phyloP scores from a whole-genome alignment of 2,329 filamentous ascomycete genomes.

The Xylariaceae sp. region DNA sequence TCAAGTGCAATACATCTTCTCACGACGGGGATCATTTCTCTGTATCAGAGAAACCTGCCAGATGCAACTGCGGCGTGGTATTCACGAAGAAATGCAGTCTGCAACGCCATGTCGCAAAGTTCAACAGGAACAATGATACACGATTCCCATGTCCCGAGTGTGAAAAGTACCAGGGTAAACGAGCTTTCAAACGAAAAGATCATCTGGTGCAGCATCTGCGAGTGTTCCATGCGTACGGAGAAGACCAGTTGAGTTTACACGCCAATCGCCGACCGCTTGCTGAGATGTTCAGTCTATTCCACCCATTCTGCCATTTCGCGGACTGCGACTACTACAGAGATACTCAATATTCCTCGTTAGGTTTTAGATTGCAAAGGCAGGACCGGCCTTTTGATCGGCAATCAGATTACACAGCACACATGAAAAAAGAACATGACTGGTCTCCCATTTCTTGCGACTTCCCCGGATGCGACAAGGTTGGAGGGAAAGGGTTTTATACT shows the following conservation, averaged over 20 bases:
- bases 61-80: too few relatives aligned
- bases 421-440: slow-evolving; percentile 17
- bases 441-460: slow-evolving; percentile 12
- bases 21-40: too few relatives aligned
- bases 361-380: background rate
- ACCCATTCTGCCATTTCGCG: slow-evolving; percentile 5
- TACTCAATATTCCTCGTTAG: background rate
- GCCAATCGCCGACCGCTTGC: too few relatives aligned
- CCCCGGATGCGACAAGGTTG: slow-evolving; percentile 4
- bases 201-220: slow-evolving; percentile 12
- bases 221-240: background rate
- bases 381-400: slow-evolving; percentile 12
- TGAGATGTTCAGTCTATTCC: background rate
- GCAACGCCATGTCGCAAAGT: slow-evolving; percentile 6
- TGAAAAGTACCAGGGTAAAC: slow-evolving; percentile 3
- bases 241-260: background rate
- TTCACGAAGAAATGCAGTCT: slow-evolving; percentile 4
- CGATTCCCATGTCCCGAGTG: slow-evolving; percentile 9
- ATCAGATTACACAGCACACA: slow-evolving; percentile 12
- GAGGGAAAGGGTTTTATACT: slow-evolving; percentile 11
- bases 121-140: background rate
- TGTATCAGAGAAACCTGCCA: too few relatives aligned
- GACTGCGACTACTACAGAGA: slow-evolving; percentile 12
- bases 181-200: slow-evolving; percentile 14
- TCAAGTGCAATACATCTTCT: too few relatives aligned